Conservation (phyloP, 2,329 filamentous ascomycete species). For the Rhynchosporium secalis region DNA sequence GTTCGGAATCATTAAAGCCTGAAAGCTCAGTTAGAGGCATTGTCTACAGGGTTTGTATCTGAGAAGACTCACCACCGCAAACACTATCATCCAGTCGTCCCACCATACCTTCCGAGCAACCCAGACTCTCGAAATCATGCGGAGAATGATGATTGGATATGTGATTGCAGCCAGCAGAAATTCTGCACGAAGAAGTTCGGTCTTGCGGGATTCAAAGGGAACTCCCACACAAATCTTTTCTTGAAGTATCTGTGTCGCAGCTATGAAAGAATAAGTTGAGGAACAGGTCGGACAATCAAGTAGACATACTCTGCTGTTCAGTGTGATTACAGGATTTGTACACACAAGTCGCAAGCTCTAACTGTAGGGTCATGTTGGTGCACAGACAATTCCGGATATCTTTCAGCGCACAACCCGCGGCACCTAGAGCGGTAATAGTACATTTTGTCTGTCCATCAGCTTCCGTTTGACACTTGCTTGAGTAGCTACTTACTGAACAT, state of each 20-base stretch:
- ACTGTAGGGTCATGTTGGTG: slow-evolving; percentile 7
- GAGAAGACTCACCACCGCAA: slow-evolving; percentile 20
- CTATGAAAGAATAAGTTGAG: neutral
- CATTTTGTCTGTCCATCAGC: too few species aligned
- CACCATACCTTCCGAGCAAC: slow-evolving; percentile 25
- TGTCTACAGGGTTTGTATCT: neutral
- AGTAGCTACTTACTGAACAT: too few species aligned
- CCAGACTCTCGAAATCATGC: slow-evolving; percentile 24
- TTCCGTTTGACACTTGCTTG: too few species aligned
- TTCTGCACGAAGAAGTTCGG: slow-evolving; percentile 20
- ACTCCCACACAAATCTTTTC: slow-evolving; percentile 23
- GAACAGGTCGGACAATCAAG: neutral
- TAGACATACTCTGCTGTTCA: slow-evolving; percentile 3
- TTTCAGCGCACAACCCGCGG: neutral
- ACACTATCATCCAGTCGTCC: slow-evolving; percentile 27
- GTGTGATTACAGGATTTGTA: slow-evolving; percentile 5
- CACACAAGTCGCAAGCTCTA: slow-evolving; percentile 1
- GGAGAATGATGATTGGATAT: slow-evolving; percentile 22
- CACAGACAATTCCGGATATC: slow-evolving; percentile 3
- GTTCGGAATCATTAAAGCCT: slow-evolving; percentile 28
- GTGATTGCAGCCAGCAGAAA: slow-evolving; percentile 24
- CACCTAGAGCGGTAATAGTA: too few species aligned
- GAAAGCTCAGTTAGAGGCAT: neutral
- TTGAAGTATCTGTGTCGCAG: slow-evolving; percentile 18
- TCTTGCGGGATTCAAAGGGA: slow-evolving; percentile 20